A percentile compares a stretch with the other conserved stretches of the same genome.
These are phyloP conservation scores for Cystobasidium sp. DNA, from an alignment of 1,284 basidiomycete species.

Conservation along the genomic window DNA sequence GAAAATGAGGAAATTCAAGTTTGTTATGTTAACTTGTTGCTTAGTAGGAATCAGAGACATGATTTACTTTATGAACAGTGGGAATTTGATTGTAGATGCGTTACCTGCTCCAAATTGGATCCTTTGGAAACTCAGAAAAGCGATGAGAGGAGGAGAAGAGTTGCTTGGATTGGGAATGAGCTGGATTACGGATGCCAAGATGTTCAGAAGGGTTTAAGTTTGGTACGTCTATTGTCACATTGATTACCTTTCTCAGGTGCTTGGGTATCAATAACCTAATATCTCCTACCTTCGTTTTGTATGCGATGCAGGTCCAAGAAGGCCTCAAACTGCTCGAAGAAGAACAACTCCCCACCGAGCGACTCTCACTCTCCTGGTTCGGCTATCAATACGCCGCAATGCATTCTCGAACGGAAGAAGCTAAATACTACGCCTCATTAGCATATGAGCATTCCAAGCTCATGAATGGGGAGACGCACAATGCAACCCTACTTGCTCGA, in stretches of 20 bases:
- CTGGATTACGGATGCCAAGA: not conserved
- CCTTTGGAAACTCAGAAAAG: not conserved
- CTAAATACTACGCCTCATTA: not conserved
- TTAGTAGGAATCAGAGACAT: constrained; percentile 1
- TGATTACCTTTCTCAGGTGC: not conserved
- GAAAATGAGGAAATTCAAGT: constrained; percentile 11
- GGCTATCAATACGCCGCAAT: constrained; percentile 12
- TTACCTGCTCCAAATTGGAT: not conserved
- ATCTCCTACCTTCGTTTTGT: not conserved
- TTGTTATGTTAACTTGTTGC: constrained; percentile 2
- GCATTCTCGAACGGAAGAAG: not conserved
- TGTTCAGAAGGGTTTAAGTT: not conserved
- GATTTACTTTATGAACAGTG: not conserved
- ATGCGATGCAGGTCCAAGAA: not conserved
- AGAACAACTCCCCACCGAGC: not conserved
- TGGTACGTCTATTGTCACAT: not conserved
- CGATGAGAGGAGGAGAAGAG: not conserved
- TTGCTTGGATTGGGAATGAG: not conserved
- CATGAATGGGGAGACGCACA: constrained; percentile 4
- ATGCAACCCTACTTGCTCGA: not conserved
- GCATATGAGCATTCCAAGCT: constrained; percentile 16
- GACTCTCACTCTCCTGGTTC: constrained; percentile 8
- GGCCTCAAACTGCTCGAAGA: constrained; percentile 9
- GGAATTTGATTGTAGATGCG: constrained; percentile 24
- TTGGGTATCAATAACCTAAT: not conserved